phyloP scores from a whole-genome alignment of 257 asterid genomes.

The Solanum lignicaule region DNA sequence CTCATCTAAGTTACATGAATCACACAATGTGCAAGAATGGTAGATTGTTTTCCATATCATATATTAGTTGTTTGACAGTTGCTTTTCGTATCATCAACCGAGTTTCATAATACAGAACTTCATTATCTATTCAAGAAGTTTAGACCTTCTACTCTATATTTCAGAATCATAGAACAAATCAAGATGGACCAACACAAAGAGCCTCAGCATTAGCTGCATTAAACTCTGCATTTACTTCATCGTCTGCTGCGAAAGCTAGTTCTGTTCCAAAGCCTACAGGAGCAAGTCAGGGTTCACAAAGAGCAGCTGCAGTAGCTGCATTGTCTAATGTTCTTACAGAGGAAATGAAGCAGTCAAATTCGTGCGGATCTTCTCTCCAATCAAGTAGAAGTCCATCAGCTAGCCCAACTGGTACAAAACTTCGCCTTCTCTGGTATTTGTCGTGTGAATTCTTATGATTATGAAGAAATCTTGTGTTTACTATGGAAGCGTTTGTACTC shows the following conservation, averaged over 20 bases:
- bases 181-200: constrained; percentile 89
- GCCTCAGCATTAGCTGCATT: constrained; percentile 97
- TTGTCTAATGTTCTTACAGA: constrained; percentile 69
- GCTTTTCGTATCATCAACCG: background rate
- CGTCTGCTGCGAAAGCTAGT: constrained; percentile 35
- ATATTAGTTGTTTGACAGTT: background rate
- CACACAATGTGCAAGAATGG: background rate
- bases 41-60: background rate
- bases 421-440: background rate
- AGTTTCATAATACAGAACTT: background rate
- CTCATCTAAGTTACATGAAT: background rate
- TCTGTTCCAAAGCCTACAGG: constrained; percentile 42
- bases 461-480: background rate
- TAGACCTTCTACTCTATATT: background rate
- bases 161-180: constrained; percentile 37
- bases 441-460: background rate
- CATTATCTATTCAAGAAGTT: background rate
- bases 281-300: constrained; percentile 53
- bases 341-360: constrained; percentile 56
- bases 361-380: constrained; percentile 49
- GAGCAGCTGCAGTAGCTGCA: constrained; percentile 99
- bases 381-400: constrained; percentile 51
- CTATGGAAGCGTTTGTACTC: too few species aligned
- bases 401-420: constrained; percentile 46
- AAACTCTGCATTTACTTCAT: constrained; percentile 75